Conservation (phyloP, 148 eudicot genomes). For the Polygonum maritimum region DNA sequence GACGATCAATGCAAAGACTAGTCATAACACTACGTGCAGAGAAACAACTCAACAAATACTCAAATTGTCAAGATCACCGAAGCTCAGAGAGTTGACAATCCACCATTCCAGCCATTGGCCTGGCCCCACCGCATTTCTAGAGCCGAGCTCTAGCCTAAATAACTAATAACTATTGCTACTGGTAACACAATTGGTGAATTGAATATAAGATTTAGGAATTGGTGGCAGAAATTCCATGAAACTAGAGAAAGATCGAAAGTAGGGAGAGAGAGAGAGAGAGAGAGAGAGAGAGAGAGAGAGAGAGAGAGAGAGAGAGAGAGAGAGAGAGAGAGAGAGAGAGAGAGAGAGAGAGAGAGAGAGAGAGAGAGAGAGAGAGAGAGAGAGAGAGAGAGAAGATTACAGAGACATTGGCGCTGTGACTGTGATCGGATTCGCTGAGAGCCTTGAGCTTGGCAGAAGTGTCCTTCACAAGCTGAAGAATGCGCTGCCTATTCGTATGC, state of each 20-base stretch:
- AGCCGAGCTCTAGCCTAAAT: background rate
- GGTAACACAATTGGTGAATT: background rate
- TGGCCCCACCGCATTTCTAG: background rate
- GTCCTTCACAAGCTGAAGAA: conserved; percentile 55
- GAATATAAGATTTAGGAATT: background rate
- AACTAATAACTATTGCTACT: background rate
- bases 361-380: conserved; percentile 10
- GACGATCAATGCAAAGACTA: background rate
- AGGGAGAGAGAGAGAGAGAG: conserved; percentile 7
- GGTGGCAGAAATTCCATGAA: background rate
- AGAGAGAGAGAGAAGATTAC: too few relatives aligned
- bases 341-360: conserved; percentile 8
- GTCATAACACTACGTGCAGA: background rate
- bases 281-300: conserved; percentile 5
- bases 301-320: conserved; percentile 4
- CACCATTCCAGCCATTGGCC: background rate
- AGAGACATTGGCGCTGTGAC: conserved; percentile 30
- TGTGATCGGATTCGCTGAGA: conserved; percentile 42
- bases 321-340: conserved; percentile 8
- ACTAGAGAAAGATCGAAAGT: background rate
- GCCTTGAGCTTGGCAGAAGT: conserved; percentile 62
- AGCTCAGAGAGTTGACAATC: background rate
- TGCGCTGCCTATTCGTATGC: conserved; percentile 49
- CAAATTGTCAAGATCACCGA: background rate
- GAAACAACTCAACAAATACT: background rate